These are phyloP conservation scores for Yarrowia divulgata DNA, from an alignment of 805 yeast genomes.

Conservation along the genomic window DNA sequence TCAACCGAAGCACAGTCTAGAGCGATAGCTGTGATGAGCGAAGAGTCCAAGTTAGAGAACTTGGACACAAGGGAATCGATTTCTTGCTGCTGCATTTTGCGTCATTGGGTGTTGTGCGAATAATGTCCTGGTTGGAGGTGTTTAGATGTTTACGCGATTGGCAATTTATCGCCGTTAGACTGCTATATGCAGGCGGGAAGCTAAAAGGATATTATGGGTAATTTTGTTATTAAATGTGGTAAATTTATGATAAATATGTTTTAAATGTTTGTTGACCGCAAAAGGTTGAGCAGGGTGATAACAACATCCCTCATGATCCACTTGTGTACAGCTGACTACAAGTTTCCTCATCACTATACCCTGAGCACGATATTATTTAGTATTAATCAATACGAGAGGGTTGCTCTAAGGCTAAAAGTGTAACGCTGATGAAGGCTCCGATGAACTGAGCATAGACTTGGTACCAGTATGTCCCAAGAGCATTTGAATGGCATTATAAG, in stretches of 20 bases:
- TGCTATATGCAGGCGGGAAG: slow-evolving; percentile 6
- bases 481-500: too few species aligned
- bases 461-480: too few species aligned
- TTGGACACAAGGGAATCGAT: slow-evolving; percentile 24
- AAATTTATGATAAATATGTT: not conserved
- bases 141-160: not conserved
- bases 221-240: not conserved
- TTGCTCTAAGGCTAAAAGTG: not conserved
- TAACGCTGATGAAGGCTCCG: not conserved
- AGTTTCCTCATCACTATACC: too few species aligned
- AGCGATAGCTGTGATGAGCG: slow-evolving; percentile 35
- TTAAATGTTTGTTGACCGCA: too few species aligned
- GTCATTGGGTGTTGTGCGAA: slow-evolving; percentile 1
- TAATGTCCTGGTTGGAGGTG: not conserved
- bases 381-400: not conserved
- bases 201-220: not conserved
- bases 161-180: slow-evolving; percentile 17
- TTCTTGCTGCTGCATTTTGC: slow-evolving; percentile 4
- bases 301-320: too few species aligned
- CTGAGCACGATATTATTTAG: too few species aligned
- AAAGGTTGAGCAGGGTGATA: too few species aligned
- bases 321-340: too few species aligned
- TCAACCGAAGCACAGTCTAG: slow-evolving; percentile 19
- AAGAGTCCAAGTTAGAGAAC: slow-evolving; percentile 33
- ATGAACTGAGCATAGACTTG: too few species aligned